Evolutionary conservation across 139 green algal species (phyloP), one percentile per base, ranked within the genome.

Genomic region (Monoraphidium neglectum): DNA sequence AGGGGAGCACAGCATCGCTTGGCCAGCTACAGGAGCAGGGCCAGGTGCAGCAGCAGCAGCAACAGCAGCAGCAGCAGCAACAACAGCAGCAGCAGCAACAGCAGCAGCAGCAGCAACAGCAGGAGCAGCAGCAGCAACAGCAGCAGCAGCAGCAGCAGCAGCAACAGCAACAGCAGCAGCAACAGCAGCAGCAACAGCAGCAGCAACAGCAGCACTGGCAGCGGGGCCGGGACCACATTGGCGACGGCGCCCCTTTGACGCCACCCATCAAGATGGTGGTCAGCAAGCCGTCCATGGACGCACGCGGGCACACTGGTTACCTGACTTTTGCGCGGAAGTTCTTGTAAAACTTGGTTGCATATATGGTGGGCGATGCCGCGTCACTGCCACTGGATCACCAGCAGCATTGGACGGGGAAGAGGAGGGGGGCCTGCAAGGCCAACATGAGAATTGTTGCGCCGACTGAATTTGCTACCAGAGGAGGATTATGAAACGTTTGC

Each of bases 291-390:
- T 23, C 63, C 0, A 73, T 87, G 53, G 83, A 89, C 26, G 87
- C 89, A 6, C 81, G 90, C 24, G 92, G 92, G 0, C 94, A 98
- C 77, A 98, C 94, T 3, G 94, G 93, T 0, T 98, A 97, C 76
- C 80, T 98, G 6, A 93, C 86, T 2, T 97, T 97, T 86, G 94
- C 92, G 0, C 76, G 90, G 21, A 88, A 87, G 75, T 91, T 89
- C 60, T 88, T 92, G 49, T 65, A 51, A 46, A 32, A 8, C 12
- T 8, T 37, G 57, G 57, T 13, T 37, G 57, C 43, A 51, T 12
- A 51, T 12, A 51, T 21, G 43, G 8, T 51, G 8, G 43, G n/a
- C n/a, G n/a, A n/a, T n/a, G n/a, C n/a, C n/a, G n/a, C n/a, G n/a
- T n/a, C n/a, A n/a, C n/a, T n/a, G n/a, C n/a, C n/a, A n/a, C n/a